Percentiles rank a stretch among this genome's conserved stretches.
phyloP scores from a whole-genome alignment of 352 stramenopile genomes.

The Phytophthora pluvialis region DNA sequence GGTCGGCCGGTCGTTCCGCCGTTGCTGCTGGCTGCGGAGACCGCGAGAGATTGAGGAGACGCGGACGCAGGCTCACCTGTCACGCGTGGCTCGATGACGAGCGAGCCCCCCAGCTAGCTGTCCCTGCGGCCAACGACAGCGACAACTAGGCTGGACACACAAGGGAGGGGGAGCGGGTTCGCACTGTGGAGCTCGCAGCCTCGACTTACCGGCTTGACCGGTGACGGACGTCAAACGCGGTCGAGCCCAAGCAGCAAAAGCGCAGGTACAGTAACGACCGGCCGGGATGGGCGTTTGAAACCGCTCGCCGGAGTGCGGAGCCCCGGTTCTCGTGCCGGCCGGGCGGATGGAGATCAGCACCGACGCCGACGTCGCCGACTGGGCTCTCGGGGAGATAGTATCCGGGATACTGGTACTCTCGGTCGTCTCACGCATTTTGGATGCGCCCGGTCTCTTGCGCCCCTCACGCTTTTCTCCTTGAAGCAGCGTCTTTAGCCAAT shows the following conservation, averaged over 20 bases:
- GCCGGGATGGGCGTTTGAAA: conserved; percentile 11
- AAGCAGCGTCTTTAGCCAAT: conserved; percentile 36
- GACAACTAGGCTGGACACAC: neutral
- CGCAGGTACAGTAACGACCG: neutral
- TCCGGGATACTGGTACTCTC: neutral
- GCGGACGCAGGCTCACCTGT: neutral
- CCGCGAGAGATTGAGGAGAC: neutral
- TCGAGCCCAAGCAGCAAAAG: conserved; percentile 1
- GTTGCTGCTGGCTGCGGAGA: neutral
- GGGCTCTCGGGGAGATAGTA: no score
- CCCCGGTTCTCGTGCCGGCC: neutral
- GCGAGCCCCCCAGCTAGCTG: neutral
- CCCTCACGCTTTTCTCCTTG: conserved; percentile 26
- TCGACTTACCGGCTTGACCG: neutral
- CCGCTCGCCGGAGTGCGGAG: conserved; percentile 1
- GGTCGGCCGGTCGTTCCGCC: neutral
- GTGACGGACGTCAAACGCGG: conserved; percentile 9
- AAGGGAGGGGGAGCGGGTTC: neutral
- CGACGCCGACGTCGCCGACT: neutral
- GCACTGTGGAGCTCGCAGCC: neutral
- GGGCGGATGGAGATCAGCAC: neutral
- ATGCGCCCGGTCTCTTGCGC: conserved; percentile 2
- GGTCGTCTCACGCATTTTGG: conserved; percentile 1
- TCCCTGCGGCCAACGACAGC: neutral
- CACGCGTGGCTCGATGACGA: neutral